Evolutionary conservation across 2,329 filamentous ascomycete genomes (phyloP), one percentile per base, ranked within the genome.

Genomic region (Hymenoscyphus fraxineus): DNA sequence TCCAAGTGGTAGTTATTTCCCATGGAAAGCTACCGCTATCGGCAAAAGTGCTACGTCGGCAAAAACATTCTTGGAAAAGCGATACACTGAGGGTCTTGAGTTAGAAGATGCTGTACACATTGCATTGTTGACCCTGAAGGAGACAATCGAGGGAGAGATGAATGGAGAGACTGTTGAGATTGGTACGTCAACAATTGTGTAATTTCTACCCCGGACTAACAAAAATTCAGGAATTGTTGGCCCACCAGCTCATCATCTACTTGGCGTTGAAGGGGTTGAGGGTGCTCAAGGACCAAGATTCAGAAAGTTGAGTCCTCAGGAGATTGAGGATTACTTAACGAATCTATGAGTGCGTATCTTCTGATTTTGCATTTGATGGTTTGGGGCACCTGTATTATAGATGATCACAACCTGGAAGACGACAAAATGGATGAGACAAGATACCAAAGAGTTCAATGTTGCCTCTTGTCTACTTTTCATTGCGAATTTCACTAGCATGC

Each of bases 61-160:
- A 63, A 99, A 99, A 87, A 99, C 95, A 0, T 99, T 99, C 82
- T 80, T 99, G 77, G 95, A 99, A 85, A 99, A 99, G 88, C 85
- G 95, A 80, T 99, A 98, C 81, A 97, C 93, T 4, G 95, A 99
- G 77, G 93, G 93, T 51, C 81, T 99, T 76, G 95, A 99, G 84
- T 83, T 99, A 68, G 95, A 99, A 80, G 95, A 99, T 79, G 95
- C 95, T 10, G 95, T 99, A 72, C 95, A 99, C 80, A 99, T 99
- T 81, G 95, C 95, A 66, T 85, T 99, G 63, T 82, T 99, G 77
- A 99, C 95, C 32, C 82, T 99, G 77, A 99, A 99, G 85, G 95
- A 99, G 84, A 97, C 95, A 64, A 99, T 99, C 76, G 94, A 98
- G 81, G 95, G 95, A 64, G 95, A 98, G 82, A 98, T 98, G 94